Evolutionary conservation across 352 stramenopile genomes (phyloP), one percentile per base, ranked within the genome.

Genomic region (Globisporangium recalcitrans): DNA sequence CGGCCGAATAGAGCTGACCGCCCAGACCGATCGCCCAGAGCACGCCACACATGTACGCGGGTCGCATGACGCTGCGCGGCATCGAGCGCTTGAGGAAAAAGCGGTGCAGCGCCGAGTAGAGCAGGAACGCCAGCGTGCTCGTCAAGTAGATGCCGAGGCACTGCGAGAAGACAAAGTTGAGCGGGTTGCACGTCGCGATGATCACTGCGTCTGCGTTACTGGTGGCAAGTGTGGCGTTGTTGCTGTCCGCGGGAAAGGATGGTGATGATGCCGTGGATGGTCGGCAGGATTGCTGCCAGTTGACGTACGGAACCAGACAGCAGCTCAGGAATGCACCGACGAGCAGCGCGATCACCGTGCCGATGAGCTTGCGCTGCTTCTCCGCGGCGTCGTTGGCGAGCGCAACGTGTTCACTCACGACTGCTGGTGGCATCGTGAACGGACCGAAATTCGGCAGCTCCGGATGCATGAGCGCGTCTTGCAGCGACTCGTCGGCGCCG

Each of bases 91-190:
- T 76, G 21, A 90, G 79, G 52, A 90, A 74, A 47, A 89, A 91
- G 16, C 80, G 77, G 52, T 91, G 81, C 59, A 93, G 86, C 7
- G 83, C 54, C 61, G 82, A 90, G 71, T 93, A 93, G 51, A 87
- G 52, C 47, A 93, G 63, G 60, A 93, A 93, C 13, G 72, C 78
- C 26, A 87, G 73, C 11, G 85, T 91, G 61, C 78, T 90, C 21
- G 79, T 82, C 42, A 91, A 53, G 70, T 93, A 93, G 44, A 93
- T 80, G 61, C 85, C 85, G 49, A 93, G 70, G 62, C 82, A 92
- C 64, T 93, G 85, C 57, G 80, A 90, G 59, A 93, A 93, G 40
- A 91, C 73, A 60, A 93, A 93, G 67, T 90, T 81, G 48, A 92
- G 73, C 52, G 82, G 82, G 67, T 90, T 87, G 69, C 85, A 93